Evolutionary conservation across 495 filamentous ascomycete species (phyloP), one percentile per base, ranked within the genome.

Genomic region (Podospora bellae-mahoneyi): DNA sequence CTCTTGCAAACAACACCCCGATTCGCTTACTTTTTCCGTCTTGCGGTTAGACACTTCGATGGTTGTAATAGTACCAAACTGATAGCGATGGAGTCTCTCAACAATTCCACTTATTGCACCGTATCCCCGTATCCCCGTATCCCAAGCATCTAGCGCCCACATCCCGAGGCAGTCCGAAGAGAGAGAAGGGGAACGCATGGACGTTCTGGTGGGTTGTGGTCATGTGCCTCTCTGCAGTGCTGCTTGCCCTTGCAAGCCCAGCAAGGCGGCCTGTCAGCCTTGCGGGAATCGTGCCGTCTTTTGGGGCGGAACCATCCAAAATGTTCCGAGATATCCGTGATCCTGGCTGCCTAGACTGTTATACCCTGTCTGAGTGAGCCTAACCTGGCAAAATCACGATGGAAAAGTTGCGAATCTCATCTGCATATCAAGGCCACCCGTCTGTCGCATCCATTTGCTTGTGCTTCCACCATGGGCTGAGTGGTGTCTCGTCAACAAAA

Each of bases 321-420:
- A 63, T 63, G 61, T 32, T 63, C 61, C 61, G 61, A 63, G 61
- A 63, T 63, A 63, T 63, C 61, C 61, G 61, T 48, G 34, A 63
- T 63, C 61, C 61, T 48, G 30, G 61, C 32, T 48, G 32, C 19
- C 34, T 63, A 34, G 27, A 3, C 15, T 4, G n/a, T 5, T 32
- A 20, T 58, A 13, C 39, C 39, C 39, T 48, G 39, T 48, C 39
- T 18, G 15, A 3, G 2, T 13, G 6, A 48, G 15, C 15, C 13
- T 10, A 48, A 48, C 39, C 39, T 48, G 39, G 15, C 9, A 16
- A 48, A 48, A 48, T 48, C 39, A 48, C 18, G 39, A 48, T 48
- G 39, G 39, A 48, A 48, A 48, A 48, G 39, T 48, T 48, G 5
- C 39, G 15, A 48, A 48, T 48, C 39, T 48, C 39, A 48, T 48